Evolutionary conservation across 2,329 filamentous ascomycete species (phyloP), one percentile per base, ranked within the genome.

Genomic region (Exophiala alcalophila): DNA sequence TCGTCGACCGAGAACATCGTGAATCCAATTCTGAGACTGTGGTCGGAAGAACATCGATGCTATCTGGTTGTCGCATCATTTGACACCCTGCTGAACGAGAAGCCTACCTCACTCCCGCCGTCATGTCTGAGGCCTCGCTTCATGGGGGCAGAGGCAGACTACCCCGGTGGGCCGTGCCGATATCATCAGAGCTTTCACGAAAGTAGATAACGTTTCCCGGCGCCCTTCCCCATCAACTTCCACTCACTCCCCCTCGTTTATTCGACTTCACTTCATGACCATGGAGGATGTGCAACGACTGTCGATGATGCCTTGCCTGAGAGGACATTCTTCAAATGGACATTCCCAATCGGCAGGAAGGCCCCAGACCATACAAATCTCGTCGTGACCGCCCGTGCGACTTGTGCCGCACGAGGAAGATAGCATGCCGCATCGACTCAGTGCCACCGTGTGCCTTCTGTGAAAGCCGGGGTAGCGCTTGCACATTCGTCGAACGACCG

Each of bases 301-400:
- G 4, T 14, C 34, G 18, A 11, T 8, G 12, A 25, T 32, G 38
- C 21, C 14, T n/a, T 9, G 10, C 20, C n/a, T n/a, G n/a, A n/a
- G n/a, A n/a, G n/a, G n/a, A 12, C 15, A 8, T 12, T 11, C n/a
- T 21, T 18, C 15, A 20, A 28, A 40, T 40, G 38, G 38, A 40
- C 20, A 18, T 33, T 11, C 20, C 29, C 18, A 26, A n/a, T n/a
- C 38, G 38, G 20, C 38, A 33, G 20, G 38, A 52, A 35, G 43
- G 42, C 11, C 50, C 44, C 5, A 47, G 51, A 42, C 48, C 41
- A 19, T 49, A 44, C 31, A 42, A 41, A 15, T 48, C 45, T 16
- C 16, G 45, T 9, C 33, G 40, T 8, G 26, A 48, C 31, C 33
- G 45, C 15, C 45, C 45, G 2, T 48, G 45, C 35, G 45, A 48